A percentile compares a stretch with the other conserved stretches of the same genome.
phyloP scores from a whole-genome alignment of 805 yeast genomes.

The Cyberlindnera euphorbiiphila region DNA sequence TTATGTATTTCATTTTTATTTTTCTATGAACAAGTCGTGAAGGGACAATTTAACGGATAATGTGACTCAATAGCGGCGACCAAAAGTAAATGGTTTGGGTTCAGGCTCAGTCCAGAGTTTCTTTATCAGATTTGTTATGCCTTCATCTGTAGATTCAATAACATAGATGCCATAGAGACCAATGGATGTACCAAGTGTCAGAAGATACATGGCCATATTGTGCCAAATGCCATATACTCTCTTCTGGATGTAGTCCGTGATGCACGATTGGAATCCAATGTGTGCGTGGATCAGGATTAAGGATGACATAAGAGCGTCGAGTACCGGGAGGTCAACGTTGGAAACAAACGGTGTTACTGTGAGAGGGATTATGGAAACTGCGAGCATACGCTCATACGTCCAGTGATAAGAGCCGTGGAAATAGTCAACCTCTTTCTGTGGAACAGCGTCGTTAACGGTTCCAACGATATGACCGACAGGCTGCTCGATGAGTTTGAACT shows the following conservation, averaged over 20 bases:
- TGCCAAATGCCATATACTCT: constrained; percentile 82
- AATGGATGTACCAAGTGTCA: constrained; percentile 67
- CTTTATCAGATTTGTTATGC: constrained; percentile 62
- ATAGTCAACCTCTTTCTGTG: constrained; percentile 52
- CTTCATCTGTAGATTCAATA: constrained; percentile 76
- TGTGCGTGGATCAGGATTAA: constrained; percentile 59
- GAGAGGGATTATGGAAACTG: constrained; percentile 61
- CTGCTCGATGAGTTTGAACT: constrained; percentile 50
- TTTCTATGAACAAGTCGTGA: background rate
- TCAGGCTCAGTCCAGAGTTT: constrained; percentile 34
- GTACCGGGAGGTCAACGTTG: constrained; percentile 41
- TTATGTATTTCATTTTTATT: too few relatives aligned
- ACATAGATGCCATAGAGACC: constrained; percentile 78
- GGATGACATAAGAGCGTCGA: constrained; percentile 56
- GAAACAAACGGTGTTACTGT: constrained; percentile 57
- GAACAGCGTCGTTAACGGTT: constrained; percentile 67
- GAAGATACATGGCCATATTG: constrained; percentile 59
- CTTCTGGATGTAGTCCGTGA: constrained; percentile 82
- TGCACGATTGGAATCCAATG: constrained; percentile 74
- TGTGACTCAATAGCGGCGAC: constrained; percentile 12
- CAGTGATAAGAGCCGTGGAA: constrained; percentile 71
- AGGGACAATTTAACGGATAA: background rate
- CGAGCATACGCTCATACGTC: constrained; percentile 62
- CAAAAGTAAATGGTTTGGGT: constrained; percentile 13
- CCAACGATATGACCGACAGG: constrained; percentile 76